Base-by-base conservation (phyloP, 768 basidiomycete species). In the Collybiopsis luxurians region DNA sequence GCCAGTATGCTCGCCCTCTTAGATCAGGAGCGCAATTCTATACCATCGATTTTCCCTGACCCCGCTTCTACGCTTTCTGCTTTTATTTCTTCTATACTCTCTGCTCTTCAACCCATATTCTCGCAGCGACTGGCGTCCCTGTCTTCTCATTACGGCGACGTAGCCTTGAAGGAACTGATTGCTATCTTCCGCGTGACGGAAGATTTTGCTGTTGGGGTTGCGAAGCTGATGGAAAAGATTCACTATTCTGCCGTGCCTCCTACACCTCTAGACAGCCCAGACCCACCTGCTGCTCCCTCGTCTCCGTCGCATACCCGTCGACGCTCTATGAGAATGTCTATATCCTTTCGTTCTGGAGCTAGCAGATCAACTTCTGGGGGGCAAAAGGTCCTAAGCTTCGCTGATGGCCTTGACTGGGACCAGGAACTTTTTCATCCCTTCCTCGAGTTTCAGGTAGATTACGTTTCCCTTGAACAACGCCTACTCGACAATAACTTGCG, bases 371-470 rank as follows among this genome's bases (percentile, higher is more conserved):
- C 71, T 4, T 66, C 74, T 1, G 63, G 65, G 42, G 40, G 23
- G 2, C 30, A 63, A 12, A 71, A 67, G 38, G 56, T 66, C 39
- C 38, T 66, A 23, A 36, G 64, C 56, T 46, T 66, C 12, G 53
- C 65, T 19, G 77, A 79, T 44, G 71, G 69, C 28, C 67, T 81
- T 61, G 86, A 87, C 57, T 98, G 97, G 97, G 94, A 98, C 64
- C 87, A 87, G 55, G 87, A 89, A 50, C 75, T 99, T 15, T 97
- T 95, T 67, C 94, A 95, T 67, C 93, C 96, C 2, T 98, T 98
- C 74, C 79, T 96, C 24, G 91, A 95, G 63, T 88, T 89, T 59
- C 96, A 98, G 63, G 76, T 84, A 17, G 89, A 95, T 55, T 98
- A 98, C 69, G 82, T 83, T 0, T 73, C 78, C 1, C 76, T 97